phyloP scores from a whole-genome alignment of 2,329 filamentous ascomycete genomes.

The Epichloe amarillans region DNA sequence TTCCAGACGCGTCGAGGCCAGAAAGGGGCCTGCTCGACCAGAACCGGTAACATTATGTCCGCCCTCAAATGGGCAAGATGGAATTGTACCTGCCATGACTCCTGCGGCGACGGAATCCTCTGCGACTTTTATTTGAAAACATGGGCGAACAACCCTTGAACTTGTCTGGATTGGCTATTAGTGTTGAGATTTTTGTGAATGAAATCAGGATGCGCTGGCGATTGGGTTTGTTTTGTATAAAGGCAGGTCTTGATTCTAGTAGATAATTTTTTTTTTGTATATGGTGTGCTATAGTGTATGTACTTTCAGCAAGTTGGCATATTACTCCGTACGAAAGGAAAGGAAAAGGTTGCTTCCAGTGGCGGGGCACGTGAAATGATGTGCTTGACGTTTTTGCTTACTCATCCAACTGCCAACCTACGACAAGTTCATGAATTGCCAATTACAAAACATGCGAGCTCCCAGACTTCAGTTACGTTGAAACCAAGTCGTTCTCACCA shows the following conservation, averaged over 20 bases:
- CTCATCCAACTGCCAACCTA: slow-evolving; percentile 2
- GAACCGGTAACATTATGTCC: slow-evolving; percentile 17
- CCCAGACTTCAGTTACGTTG: neutral
- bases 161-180: too few species aligned
- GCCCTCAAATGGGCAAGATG: slow-evolving; percentile 5
- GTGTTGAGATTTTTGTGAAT: too few species aligned
- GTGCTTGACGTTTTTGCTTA: slow-evolving; percentile 9
- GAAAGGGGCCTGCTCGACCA: slow-evolving; percentile 20
- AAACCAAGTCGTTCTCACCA: too few species aligned
- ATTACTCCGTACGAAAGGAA: too few species aligned
- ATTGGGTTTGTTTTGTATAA: neutral
- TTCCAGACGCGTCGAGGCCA: slow-evolving; percentile 17
- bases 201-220: too few species aligned
- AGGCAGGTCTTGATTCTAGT: neutral
- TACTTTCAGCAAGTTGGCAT: too few species aligned
- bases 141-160: too few species aligned
- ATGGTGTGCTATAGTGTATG: neutral
- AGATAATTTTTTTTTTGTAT: neutral
- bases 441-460: neutral
- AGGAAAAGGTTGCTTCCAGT: too few species aligned
- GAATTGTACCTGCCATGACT: neutral
- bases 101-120: neutral
- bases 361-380: slow-evolving; percentile 13
- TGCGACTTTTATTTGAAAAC: neutral
- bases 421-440: neutral